A percentile compares a stretch with the other conserved stretches of the same genome.
Evolutionary conservation across 2,329 filamentous ascomycete genomes (phyloP).

Genomic region (Didymella pinodella): DNA sequence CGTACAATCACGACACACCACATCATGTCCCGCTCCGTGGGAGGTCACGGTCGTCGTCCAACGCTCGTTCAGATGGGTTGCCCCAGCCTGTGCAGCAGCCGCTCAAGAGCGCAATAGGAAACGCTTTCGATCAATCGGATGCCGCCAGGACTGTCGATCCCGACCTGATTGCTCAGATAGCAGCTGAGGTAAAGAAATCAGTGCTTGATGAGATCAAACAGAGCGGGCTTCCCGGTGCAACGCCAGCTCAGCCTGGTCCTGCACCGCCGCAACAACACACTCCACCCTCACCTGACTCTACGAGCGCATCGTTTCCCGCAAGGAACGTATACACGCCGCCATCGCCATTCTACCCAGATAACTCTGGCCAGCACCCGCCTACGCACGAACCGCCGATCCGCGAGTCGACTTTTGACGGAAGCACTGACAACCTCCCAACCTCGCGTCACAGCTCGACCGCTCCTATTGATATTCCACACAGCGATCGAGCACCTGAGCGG

Average conservation of each 20-base stretch:
- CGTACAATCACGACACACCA: conserved; percentile 37
- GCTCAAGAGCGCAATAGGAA: conserved; percentile 65
- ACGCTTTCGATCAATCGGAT: conserved; percentile 62
- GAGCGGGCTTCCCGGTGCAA: conserved; percentile 42
- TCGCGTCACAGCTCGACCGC: conserved; percentile 36
- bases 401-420: conserved; percentile 43
- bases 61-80: conserved; percentile 41
- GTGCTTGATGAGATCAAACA: conserved; percentile 58
- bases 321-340: conserved; percentile 64
- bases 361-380: conserved; percentile 39
- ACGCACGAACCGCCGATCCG: conserved; percentile 48
- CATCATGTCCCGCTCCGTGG: conserved; percentile 35
- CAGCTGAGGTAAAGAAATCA: conserved; percentile 62
- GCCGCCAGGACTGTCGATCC: conserved; percentile 63
- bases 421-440: conserved; percentile 40
- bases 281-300: conserved; percentile 55
- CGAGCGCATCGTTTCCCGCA: conserved; percentile 58
- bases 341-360: conserved; percentile 55
- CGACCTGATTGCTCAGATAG: conserved; percentile 68
- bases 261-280: conserved; percentile 48
- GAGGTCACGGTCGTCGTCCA: conserved; percentile 44
- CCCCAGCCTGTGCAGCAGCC: conserved; percentile 55
- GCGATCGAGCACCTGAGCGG: conserved; percentile 33
- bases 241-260: conserved; percentile 41
- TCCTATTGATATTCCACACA: conserved; percentile 36